A percentile compares a stretch with the other conserved stretches of the same genome.
Conservation (phyloP, 768 basidiomycete genomes). For the Boletus tylopilopsis region DNA sequence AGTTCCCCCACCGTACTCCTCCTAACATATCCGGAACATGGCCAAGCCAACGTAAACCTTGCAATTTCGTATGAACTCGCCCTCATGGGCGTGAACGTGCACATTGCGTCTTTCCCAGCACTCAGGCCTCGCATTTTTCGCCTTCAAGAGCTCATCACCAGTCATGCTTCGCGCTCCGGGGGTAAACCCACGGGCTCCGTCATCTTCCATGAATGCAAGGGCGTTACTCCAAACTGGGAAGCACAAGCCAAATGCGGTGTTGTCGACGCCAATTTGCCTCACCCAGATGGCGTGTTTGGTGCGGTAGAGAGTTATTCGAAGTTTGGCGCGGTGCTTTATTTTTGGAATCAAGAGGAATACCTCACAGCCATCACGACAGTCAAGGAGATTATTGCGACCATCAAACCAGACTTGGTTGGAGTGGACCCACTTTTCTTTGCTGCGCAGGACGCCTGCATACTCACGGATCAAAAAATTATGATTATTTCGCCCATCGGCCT, state of each 20-base stretch:
- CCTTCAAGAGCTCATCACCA: slow-evolving; percentile 3
- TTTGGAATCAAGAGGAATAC: slow-evolving; percentile 9
- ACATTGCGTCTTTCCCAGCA: slow-evolving; percentile 10
- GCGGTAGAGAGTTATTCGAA: slow-evolving; percentile 1
- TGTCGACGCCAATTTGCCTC: background rate
- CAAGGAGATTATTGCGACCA: slow-evolving; percentile 1
- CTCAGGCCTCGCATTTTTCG: slow-evolving; percentile 6
- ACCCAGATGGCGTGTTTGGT: slow-evolving; percentile 1
- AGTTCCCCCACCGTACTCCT: slow-evolving; percentile 7
- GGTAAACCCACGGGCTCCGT: background rate
- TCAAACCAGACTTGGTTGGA: background rate
- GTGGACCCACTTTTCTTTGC: background rate
- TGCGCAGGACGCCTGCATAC: slow-evolving; percentile 5
- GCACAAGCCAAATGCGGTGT: background rate
- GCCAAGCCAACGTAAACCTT: slow-evolving; percentile 8
- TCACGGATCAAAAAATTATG: slow-evolving; percentile 1
- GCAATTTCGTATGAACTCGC: slow-evolving; percentile 15
- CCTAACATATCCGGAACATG: slow-evolving; percentile 5
- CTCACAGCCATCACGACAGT: background rate
- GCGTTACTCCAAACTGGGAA: background rate
- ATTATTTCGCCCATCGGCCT: background rate
- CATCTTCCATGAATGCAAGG: slow-evolving; percentile 3
- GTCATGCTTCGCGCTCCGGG: background rate
- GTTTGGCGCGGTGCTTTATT: background rate
- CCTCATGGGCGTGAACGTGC: slow-evolving; percentile 5